phyloP scores from a whole-genome alignment of 2,329 filamentous ascomycete genomes.

The Thyridium curvatum region DNA sequence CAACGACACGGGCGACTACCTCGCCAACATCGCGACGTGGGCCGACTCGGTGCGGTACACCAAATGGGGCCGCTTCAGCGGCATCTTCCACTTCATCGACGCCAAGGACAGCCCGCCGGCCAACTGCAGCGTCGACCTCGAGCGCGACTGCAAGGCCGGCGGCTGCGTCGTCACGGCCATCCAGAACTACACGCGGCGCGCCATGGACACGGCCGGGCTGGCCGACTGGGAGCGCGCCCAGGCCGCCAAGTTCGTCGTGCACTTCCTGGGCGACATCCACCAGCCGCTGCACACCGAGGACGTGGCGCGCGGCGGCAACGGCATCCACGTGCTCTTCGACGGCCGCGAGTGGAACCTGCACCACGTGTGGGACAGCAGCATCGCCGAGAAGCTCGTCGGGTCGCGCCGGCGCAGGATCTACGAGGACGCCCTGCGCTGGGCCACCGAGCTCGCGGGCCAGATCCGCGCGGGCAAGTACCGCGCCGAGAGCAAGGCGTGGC shows the following conservation, averaged over 20 bases:
- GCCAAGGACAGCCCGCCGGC: constrained; percentile 56
- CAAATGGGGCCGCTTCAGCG: constrained; percentile 54
- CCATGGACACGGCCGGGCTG: constrained; percentile 37
- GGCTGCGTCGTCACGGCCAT: constrained; percentile 59
- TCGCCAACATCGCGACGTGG: constrained; percentile 60
- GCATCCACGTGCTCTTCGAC: constrained; percentile 58
- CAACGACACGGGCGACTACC: constrained; percentile 48
- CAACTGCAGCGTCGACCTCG: constrained; percentile 49
- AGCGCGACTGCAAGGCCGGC: constrained; percentile 53
- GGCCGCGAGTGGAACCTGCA: constrained; percentile 58
- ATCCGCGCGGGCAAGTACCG: constrained; percentile 52
- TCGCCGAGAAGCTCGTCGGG: constrained; percentile 58
- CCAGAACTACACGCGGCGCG: constrained; percentile 52
- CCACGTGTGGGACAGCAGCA: constrained; percentile 67
- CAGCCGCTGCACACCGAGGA: constrained; percentile 63
- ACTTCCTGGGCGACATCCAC: constrained; percentile 67
- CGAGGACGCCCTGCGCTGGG: constrained; percentile 47
- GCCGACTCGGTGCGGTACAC: constrained; percentile 62
- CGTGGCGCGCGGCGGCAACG: constrained; percentile 60
- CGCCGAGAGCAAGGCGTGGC: constrained; percentile 44
- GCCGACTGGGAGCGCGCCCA: constrained; percentile 41
- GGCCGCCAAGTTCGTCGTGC: constrained; percentile 60
- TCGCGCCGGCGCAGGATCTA: constrained; percentile 44
- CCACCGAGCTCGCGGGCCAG: constrained; percentile 44
- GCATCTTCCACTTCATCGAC: constrained; percentile 63